Base-by-base conservation (phyloP, 148 eudicot species). In the Polygonum maritimum region DNA sequence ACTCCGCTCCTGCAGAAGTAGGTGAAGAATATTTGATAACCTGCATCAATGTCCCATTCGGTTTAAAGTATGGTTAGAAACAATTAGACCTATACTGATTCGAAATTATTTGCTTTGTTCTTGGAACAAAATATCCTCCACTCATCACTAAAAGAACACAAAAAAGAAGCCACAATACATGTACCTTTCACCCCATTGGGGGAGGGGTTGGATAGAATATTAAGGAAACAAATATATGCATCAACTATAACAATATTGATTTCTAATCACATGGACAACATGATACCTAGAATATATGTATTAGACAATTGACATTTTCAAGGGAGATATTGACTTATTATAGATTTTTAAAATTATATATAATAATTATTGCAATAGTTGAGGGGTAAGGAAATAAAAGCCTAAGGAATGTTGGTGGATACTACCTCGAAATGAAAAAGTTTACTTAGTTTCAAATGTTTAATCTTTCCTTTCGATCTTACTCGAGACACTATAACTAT, bases 1-100 rank as follows among this genome's bases (percentile, higher is more conserved):
- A 85, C 77, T 85, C 88, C 48, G 88, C 88, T 79, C 88, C 85
- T 52, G 88, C 88, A 71, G 88, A 85, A 71, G 84, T 83, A 57
- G 85, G 85, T 38, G 88, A 85, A 60, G 85, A 80, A 81, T 69
- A 85, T 79, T 71, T 85, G 76, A 85, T 85, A 58, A 85, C 88
- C 88, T 85, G 74, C 81, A 80, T 44, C 41, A 67, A 67, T 15
- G 11, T 67, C 38, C 71, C 71, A 38, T 67, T 10, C 6, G 2
- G 71, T 15, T 35, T 35, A 57, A 57, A 57, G 57, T 54, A 62
- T 31, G 9, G 14, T 31, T 62, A 62, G 39, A 9, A 31, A 21
- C 12, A 62, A 22, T 5, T 31, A 62, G 38, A 38, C 3, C 22
- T 54, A 7, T 62, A 33, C 38, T 60, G 31, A 26, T n/a, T 31